Evolutionary conservation across 2,329 filamentous ascomycete species (phyloP).

Genomic region (Colletotrichum sansevieriae): DNA sequence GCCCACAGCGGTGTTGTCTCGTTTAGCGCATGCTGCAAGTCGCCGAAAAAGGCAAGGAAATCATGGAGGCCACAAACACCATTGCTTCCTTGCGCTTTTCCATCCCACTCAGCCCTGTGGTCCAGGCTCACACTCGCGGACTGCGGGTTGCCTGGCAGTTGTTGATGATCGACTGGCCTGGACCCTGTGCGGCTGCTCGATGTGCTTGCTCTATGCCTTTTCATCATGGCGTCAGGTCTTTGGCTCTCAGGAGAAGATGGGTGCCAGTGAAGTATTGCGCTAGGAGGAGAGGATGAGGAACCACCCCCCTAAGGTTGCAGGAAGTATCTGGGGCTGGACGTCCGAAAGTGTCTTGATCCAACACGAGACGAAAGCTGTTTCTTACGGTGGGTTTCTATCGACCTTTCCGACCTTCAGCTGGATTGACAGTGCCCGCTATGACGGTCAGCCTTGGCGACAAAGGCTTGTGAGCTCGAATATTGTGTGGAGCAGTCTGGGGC

Average conservation of each 20-base stretch:
- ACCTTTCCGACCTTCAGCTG: not conserved
- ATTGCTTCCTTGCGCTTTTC: not conserved
- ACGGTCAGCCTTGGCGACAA: not conserved
- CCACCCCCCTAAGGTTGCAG: too few species aligned
- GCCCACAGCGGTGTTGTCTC: conserved; percentile 18
- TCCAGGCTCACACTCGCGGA: conserved; percentile 8
- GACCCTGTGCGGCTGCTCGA: too few species aligned
- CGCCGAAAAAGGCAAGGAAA: conserved; percentile 25
- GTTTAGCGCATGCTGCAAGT: conserved; percentile 26
- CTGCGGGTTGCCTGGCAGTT: not conserved
- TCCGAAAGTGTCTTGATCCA: too few species aligned
- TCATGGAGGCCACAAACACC: conserved; percentile 1
- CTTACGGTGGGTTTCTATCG: not conserved
- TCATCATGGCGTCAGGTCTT: too few species aligned
- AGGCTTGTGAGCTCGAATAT: too few species aligned
- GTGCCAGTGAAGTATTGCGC: too few species aligned
- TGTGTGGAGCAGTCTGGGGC: too few species aligned
- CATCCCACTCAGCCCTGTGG: conserved; percentile 30
- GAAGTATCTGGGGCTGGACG: too few species aligned
- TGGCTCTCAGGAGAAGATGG: too few species aligned
- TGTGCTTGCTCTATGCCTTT: too few species aligned
- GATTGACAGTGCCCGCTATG: not conserved
- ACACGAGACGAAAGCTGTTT: not conserved
- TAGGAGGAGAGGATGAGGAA: too few species aligned
- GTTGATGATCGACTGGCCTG: not conserved